Evolutionary conservation across 768 basidiomycete species (phyloP).

Genomic region (Lactarius vividus): DNA sequence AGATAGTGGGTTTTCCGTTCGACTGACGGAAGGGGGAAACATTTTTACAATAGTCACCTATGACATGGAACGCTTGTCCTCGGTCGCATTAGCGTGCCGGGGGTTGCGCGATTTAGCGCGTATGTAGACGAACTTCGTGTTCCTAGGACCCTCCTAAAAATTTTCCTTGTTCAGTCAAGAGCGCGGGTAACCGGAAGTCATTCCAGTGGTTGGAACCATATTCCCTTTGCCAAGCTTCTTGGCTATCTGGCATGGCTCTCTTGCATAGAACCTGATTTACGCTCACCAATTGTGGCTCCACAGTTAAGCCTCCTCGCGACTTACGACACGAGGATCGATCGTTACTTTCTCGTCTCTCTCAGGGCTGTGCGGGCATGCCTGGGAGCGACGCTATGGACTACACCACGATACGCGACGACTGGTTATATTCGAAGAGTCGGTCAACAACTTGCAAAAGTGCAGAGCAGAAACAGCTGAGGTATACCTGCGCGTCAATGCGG

Average conservation of each 20-base stretch:
- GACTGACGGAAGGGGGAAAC: conserved; percentile 8
- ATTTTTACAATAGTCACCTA: conserved; percentile 10
- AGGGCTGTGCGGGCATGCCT: conserved; percentile 57
- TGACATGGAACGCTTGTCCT: conserved; percentile 21
- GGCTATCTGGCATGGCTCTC: conserved; percentile 22
- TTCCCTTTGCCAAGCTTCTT: conserved; percentile 17
- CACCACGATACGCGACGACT: conserved; percentile 57
- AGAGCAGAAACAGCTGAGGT: conserved; percentile 20
- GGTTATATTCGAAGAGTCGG: conserved; percentile 41
- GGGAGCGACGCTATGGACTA: conserved; percentile 62
- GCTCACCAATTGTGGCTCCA: background rate
- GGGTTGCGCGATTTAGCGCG: conserved; percentile 20
- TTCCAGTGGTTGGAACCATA: conserved; percentile 26
- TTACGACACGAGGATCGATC: conserved; percentile 50
- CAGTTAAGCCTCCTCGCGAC: conserved; percentile 44
- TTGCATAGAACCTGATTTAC: background rate
- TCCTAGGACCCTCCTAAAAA: background rate
- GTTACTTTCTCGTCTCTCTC: conserved; percentile 54
- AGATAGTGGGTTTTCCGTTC: conserved; percentile 19
- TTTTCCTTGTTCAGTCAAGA: conserved; percentile 9
- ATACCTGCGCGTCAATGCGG: conserved; percentile 22
- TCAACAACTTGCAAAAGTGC: conserved; percentile 16
- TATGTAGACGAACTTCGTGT: conserved; percentile 7
- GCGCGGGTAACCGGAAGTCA: background rate
- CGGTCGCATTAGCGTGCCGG: conserved; percentile 14